phyloP scores from a whole-genome alignment of 2,329 filamentous ascomycete species.

The Neofusicoccum laricinum region DNA sequence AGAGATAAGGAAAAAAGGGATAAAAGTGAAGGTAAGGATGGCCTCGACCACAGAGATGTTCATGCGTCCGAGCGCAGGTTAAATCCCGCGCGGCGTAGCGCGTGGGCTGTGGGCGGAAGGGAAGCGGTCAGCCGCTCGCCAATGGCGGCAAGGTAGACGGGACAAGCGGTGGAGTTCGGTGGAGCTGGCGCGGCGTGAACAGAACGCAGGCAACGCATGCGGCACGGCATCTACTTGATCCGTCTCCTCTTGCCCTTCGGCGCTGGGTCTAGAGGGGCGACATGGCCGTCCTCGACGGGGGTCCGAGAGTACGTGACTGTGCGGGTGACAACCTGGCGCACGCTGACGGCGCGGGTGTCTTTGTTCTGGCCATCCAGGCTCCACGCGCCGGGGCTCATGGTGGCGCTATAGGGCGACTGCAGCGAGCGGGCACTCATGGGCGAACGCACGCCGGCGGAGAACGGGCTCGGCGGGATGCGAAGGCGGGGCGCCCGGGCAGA shows the following conservation, averaged over 20 bases:
- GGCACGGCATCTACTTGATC: constrained; percentile 44
- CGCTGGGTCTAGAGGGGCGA: constrained; percentile 73
- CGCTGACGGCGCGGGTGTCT: constrained; percentile 59
- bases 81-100: neutral
- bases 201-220: neutral
- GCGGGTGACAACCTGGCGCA: constrained; percentile 88
- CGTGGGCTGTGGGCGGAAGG: neutral
- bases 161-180: constrained; percentile 8
- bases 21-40: neutral
- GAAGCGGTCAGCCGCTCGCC: constrained; percentile 10
- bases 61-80: neutral
- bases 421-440: constrained; percentile 61
- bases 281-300: constrained; percentile 37
- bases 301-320: constrained; percentile 81
- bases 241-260: constrained; percentile 92
- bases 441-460: constrained; percentile 57
- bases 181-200: constrained; percentile 4
- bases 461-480: constrained; percentile 74
- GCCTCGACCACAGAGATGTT: neutral
- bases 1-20: neutral
- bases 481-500: constrained; percentile 62
- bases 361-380: constrained; percentile 58
- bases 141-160: constrained; percentile 2
- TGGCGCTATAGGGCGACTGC: constrained; percentile 73
- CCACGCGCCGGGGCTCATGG: constrained; percentile 76